Percentiles rank a stretch among this genome's conserved stretches.
Conservation (phyloP, 495 filamentous ascomycete genomes). For the Beverwykella pulmonaria region DNA sequence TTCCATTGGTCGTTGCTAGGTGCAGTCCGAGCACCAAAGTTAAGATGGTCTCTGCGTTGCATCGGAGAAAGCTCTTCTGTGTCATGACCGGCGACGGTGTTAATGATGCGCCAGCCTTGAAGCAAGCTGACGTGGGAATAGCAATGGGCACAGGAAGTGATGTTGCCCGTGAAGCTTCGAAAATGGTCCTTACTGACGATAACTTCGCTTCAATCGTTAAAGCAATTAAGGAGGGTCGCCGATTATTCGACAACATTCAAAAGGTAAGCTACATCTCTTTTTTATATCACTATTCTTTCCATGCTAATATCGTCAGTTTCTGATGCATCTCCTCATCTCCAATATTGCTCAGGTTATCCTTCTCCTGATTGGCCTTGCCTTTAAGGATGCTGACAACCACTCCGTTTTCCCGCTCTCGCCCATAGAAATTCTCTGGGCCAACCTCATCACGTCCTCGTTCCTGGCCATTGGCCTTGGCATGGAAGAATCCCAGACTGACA, state of each 20-base stretch:
- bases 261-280: slow-evolving; percentile 43
- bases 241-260: slow-evolving; percentile 80
- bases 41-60: slow-evolving; percentile 71
- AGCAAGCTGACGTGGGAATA: slow-evolving; percentile 77
- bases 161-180: slow-evolving; percentile 77
- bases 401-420: slow-evolving; percentile 77
- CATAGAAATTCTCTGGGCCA: slow-evolving; percentile 76
- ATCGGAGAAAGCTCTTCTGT: slow-evolving; percentile 63
- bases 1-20: slow-evolving; percentile 68
- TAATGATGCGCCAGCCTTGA: slow-evolving; percentile 77
- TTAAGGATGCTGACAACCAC: slow-evolving; percentile 63
- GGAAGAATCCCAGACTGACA: slow-evolving; percentile 64
- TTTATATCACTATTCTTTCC: slow-evolving; percentile 1
- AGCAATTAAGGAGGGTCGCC: slow-evolving; percentile 70
- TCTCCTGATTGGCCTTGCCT: slow-evolving; percentile 70
- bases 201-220: slow-evolving; percentile 81
- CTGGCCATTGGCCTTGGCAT: slow-evolving; percentile 72
- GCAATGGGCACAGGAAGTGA: slow-evolving; percentile 78
- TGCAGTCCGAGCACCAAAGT: slow-evolving; percentile 73
- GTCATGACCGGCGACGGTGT: slow-evolving; percentile 84
- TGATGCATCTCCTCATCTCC: slow-evolving; percentile 70
- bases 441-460: slow-evolving; percentile 74
- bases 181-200: slow-evolving; percentile 75
- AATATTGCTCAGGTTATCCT: slow-evolving; percentile 78
- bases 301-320: slow-evolving; percentile 56